A percentile compares a stretch with the other conserved stretches of the same genome.
Conservation (phyloP, 73 alveolate genomes). For the Halteria grandinella region DNA sequence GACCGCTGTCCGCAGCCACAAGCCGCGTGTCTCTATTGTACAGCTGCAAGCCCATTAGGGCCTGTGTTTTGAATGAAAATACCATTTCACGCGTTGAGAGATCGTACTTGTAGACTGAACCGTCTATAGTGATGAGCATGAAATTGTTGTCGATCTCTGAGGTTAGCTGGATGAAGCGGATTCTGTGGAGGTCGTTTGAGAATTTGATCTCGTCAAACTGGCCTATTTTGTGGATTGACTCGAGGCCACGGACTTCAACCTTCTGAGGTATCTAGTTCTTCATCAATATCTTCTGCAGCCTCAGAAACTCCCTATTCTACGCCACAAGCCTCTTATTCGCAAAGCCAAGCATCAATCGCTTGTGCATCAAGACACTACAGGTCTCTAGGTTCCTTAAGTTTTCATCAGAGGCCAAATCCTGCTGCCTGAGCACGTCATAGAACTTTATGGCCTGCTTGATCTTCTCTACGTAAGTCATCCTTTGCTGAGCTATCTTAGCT, state of each 20-base stretch:
- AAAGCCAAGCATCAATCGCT: constrained; percentile 27
- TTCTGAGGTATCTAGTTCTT: constrained; percentile 1
- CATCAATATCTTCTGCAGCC: constrained; percentile 14
- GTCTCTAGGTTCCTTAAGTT: no score
- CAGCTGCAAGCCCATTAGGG: constrained; percentile 51
- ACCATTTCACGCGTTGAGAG: constrained; percentile 58
- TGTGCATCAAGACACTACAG: constrained; percentile 19
- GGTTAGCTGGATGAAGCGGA: constrained; percentile 36
- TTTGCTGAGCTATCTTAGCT: constrained; percentile 47
- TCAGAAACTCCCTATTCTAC: neutral
- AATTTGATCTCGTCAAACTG: constrained; percentile 64
- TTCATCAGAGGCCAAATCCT: no score
- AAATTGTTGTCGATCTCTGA: constrained; percentile 51
- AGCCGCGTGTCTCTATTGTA: constrained; percentile 54
- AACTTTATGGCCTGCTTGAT: constrained; percentile 15
- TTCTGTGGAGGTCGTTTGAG: constrained; percentile 61
- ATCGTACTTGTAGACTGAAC: constrained; percentile 56
- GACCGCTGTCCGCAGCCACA: constrained; percentile 47
- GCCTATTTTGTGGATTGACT: constrained; percentile 20
- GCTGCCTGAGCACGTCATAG: neutral
- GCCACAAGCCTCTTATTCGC: neutral
- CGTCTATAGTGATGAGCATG: constrained; percentile 58
- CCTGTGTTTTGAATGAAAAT: constrained; percentile 63
- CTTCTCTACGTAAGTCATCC: constrained; percentile 16
- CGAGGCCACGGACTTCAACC: constrained; percentile 34